A percentile compares a stretch with the other conserved stretches of the same genome.
Evolutionary conservation across 2,329 filamentous ascomycete species (phyloP).

Genomic region (Colletotrichum sp.): DNA sequence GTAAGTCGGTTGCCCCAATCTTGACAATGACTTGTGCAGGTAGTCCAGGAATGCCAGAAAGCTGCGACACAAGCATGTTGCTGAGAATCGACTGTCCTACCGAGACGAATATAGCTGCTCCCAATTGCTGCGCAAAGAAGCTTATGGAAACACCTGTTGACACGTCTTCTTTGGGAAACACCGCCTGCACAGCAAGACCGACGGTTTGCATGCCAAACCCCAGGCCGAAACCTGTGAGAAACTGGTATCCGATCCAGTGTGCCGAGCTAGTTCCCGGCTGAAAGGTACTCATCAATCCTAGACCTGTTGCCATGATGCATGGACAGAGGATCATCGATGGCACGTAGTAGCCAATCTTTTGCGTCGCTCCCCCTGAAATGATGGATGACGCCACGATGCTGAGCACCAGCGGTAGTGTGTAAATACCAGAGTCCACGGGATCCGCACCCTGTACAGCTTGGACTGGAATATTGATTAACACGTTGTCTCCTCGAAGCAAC

Average conservation of each 20-base stretch:
- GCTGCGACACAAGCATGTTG: slow-evolving; percentile 45
- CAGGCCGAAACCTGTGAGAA: slow-evolving; percentile 62
- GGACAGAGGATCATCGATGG: slow-evolving; percentile 60
- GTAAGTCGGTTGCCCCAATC: slow-evolving; percentile 66
- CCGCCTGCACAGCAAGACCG: slow-evolving; percentile 61
- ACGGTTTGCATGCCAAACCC: slow-evolving; percentile 65
- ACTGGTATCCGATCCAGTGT: slow-evolving; percentile 66
- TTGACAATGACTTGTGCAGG: slow-evolving; percentile 46
- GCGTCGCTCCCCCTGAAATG: slow-evolving; percentile 51
- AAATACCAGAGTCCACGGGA: slow-evolving; percentile 60
- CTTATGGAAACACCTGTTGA: slow-evolving; percentile 60
- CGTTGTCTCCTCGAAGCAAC: background rate
- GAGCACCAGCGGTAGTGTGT: slow-evolving; percentile 62
- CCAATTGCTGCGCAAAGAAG: slow-evolving; percentile 65
- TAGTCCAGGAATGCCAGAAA: slow-evolving; percentile 46
- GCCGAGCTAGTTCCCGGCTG: slow-evolving; percentile 47
- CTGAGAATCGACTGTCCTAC: slow-evolving; percentile 61
- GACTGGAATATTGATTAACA: slow-evolving; percentile 38
- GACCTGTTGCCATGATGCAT: slow-evolving; percentile 54
- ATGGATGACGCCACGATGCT: slow-evolving; percentile 59
- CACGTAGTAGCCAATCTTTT: slow-evolving; percentile 64
- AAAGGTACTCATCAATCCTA: slow-evolving; percentile 65
- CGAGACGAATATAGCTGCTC: slow-evolving; percentile 62
- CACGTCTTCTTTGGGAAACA: slow-evolving; percentile 56
- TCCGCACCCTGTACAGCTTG: slow-evolving; percentile 59